Evolutionary conservation across 257 asterid genomes (phyloP).

Genomic region (Cinchona pubescens): DNA sequence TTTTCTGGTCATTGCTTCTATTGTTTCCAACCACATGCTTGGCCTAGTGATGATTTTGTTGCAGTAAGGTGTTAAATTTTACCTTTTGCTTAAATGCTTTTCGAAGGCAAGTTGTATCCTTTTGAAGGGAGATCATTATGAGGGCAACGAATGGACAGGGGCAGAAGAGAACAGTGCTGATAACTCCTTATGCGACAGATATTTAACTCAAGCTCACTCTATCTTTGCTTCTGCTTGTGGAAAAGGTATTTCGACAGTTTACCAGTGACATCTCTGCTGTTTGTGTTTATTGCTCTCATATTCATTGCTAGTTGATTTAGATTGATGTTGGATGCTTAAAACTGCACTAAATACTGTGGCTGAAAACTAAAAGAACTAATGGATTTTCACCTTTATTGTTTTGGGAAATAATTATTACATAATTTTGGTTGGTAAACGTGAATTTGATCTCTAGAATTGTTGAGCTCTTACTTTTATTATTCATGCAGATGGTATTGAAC

Average conservation of each 20-base stretch:
- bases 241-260: conserved; percentile 45
- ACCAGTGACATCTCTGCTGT: not conserved
- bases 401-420: not conserved
- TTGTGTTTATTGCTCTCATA: not conserved
- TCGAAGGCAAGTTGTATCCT: conserved; percentile 75
- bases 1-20: not conserved
- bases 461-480: conserved; percentile 16
- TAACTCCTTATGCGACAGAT: conserved; percentile 49
- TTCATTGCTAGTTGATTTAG: conserved; percentile 7
- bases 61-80: conserved; percentile 22
- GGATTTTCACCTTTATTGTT: not conserved
- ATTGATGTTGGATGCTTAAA: not conserved
- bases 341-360: not conserved
- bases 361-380: not conserved
- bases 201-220: conserved; percentile 52
- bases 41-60: not conserved
- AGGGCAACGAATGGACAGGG: conserved; percentile 41
- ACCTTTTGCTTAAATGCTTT: conserved; percentile 26
- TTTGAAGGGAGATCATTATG: conserved; percentile 55
- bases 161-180: conserved; percentile 50
- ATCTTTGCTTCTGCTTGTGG: conserved; percentile 56
- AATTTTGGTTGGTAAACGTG: not conserved
- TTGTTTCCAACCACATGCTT: not conserved
- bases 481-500: conserved; percentile 56
- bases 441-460: not conserved